Evolutionary conservation across 192 early-diverging fungal species (phyloP).

Genomic region (Coemansia erecta): DNA sequence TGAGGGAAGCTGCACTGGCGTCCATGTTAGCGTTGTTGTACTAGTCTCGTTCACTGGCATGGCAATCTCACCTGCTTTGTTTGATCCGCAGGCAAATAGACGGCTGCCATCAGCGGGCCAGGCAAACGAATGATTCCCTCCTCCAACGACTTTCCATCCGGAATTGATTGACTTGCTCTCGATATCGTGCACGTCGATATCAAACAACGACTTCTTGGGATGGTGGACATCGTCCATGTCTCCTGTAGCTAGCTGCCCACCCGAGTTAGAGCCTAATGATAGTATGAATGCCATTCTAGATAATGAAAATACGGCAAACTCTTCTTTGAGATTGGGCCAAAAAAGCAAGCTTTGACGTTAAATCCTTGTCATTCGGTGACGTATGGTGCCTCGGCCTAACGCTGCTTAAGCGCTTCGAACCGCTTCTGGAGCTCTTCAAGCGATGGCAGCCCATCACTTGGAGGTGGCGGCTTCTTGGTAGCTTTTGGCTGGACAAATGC

Average conservation of each 20-base stretch:
- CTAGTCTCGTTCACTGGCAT: not conserved
- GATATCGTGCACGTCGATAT: not conserved
- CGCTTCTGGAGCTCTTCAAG: slow-evolving; percentile 2
- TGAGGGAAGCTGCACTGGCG: slow-evolving; percentile 5
- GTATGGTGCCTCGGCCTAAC: not conserved
- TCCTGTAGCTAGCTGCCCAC: slow-evolving; percentile 45
- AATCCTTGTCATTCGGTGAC: not conserved
- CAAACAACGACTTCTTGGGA: slow-evolving; percentile 5
- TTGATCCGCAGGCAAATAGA: slow-evolving; percentile 31
- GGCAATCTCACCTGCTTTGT: slow-evolving; percentile 39
- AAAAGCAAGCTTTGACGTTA: not conserved
- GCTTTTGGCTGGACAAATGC: not conserved
- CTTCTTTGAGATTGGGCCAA: not conserved
- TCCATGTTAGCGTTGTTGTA: slow-evolving; percentile 13
- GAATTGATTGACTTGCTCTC: not conserved
- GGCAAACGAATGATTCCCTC: slow-evolving; percentile 48
- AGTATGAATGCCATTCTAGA: slow-evolving; percentile 24
- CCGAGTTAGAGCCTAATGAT: slow-evolving; percentile 50
- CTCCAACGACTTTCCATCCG: slow-evolving; percentile 19
- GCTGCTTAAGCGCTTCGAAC: slow-evolving; percentile 2
- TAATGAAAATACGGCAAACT: not conserved
- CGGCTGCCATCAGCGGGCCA: slow-evolving; percentile 17
- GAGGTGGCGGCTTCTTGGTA: not conserved
- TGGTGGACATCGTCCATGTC: slow-evolving; percentile 27
- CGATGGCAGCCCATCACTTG: slow-evolving; percentile 21